Percentiles rank a stretch among this genome's conserved stretches.
Conservation (phyloP, 2,329 filamentous ascomycete species). For the Fusarium pseudocircinatum region DNA sequence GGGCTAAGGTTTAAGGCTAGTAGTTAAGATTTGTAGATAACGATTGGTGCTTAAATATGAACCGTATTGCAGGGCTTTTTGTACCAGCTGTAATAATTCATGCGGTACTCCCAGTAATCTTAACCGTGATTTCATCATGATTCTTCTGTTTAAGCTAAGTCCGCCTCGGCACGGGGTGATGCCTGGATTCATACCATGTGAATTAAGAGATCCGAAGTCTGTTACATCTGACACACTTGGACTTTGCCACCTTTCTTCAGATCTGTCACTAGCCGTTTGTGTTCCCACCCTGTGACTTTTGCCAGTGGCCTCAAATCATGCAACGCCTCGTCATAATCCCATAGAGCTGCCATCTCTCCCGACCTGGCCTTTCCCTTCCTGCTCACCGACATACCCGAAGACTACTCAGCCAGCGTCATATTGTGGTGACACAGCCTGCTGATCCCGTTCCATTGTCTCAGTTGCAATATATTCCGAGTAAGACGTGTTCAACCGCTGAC, state of each 20-base stretch:
- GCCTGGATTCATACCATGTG: fast-evolving
- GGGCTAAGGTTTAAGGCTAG: not conserved
- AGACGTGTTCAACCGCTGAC: fast-evolving
- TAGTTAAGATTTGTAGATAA: fast-evolving
- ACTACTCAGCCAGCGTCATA: not conserved
- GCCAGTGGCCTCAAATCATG: not conserved
- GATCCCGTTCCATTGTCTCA: not conserved
- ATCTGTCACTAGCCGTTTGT: not conserved
- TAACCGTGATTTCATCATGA: fast-evolving
- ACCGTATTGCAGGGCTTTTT: too few relatives aligned
- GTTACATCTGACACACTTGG: fast-evolving
- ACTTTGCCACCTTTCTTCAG: not conserved
- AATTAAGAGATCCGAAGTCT: not conserved
- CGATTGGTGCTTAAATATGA: too few relatives aligned
- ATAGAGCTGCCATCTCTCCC: fast-evolving
- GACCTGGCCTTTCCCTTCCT: fast-evolving
- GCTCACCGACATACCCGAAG: not conserved
- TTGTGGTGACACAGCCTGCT: not conserved
- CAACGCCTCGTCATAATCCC: too few relatives aligned
- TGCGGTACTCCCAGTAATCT: fast-evolving
- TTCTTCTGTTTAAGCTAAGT: fast-evolving
- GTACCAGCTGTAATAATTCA: too few relatives aligned
- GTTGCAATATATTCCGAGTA: not conserved
- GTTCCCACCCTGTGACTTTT: fast-evolving
- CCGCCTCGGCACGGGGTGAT: too few relatives aligned